Evolutionary conservation across 2,329 filamentous ascomycete genomes (phyloP).

Genomic region (Sclerotinia trifoliorum): DNA sequence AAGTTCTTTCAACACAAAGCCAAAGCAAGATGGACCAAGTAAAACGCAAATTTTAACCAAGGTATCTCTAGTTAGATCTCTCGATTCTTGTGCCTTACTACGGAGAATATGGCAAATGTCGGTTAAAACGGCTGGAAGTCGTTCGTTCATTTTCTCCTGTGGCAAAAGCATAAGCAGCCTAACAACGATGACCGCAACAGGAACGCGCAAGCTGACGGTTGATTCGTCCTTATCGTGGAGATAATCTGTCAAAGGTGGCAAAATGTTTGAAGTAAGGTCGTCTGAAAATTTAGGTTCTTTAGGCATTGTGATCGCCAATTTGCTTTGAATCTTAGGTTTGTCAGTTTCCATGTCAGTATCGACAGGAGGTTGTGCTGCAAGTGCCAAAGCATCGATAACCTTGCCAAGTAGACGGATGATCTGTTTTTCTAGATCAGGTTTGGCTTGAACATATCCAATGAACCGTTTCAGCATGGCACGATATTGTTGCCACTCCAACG

Average conservation of each 20-base stretch:
- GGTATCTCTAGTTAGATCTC: constrained; percentile 88
- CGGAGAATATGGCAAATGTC: constrained; percentile 92
- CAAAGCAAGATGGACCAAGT: constrained; percentile 78
- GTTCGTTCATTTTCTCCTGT: constrained; percentile 66
- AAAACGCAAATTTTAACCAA: constrained; percentile 79
- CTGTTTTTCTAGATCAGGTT: constrained; percentile 81
- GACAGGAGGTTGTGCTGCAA: constrained; percentile 45
- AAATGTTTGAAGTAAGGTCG: constrained; percentile 71
- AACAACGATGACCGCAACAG: constrained; percentile 82
- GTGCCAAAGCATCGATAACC: constrained; percentile 72
- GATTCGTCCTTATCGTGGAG: constrained; percentile 93
- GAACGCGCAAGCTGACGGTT: constrained; percentile 88
- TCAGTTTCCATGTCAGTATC: constrained; percentile 40
- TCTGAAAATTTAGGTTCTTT: constrained; percentile 63
- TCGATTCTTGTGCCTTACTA: constrained; percentile 81
- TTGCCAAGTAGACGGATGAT: constrained; percentile 79
- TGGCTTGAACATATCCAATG: constrained; percentile 75
- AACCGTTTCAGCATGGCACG: constrained; percentile 81
- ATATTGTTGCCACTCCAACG: constrained; percentile 88
- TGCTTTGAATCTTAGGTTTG: constrained; percentile 38
- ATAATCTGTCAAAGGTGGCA: constrained; percentile 78
- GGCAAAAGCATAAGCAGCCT: constrained; percentile 84
- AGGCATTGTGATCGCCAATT: constrained; percentile 66
- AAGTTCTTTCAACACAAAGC: constrained; percentile 91
- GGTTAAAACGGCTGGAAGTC: constrained; percentile 78